Conservation (phyloP, 352 stramenopile genomes). For the Phytophthora capsici region DNA sequence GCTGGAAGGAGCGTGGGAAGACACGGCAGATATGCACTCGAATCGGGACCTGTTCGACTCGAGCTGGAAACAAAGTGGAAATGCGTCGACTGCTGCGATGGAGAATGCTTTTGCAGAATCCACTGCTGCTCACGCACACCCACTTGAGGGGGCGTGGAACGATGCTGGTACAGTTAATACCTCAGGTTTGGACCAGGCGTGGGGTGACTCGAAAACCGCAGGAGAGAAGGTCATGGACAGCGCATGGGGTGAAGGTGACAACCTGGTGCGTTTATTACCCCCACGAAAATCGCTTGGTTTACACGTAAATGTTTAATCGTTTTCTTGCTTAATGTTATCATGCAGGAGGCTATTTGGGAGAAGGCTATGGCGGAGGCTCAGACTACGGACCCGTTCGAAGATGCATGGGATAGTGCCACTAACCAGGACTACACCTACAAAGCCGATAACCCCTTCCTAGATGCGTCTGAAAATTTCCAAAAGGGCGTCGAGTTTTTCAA, state of each 20-base stretch:
- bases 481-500: slow-evolving; percentile 87
- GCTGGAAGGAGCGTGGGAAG: slow-evolving; percentile 71
- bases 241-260: slow-evolving; percentile 65
- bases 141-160: slow-evolving; percentile 51
- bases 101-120: slow-evolving; percentile 61
- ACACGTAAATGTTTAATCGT: background rate
- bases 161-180: slow-evolving; percentile 34
- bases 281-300: background rate
- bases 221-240: slow-evolving; percentile 65
- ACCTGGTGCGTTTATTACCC: slow-evolving; percentile 45
- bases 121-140: slow-evolving; percentile 27
- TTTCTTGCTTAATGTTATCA: slow-evolving; percentile 3
- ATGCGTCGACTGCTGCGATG: slow-evolving; percentile 39
- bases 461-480: slow-evolving; percentile 75
- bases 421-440: slow-evolving; percentile 79
- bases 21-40: slow-evolving; percentile 51
- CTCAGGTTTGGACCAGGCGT: slow-evolving; percentile 52
- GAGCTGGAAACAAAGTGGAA: slow-evolving; percentile 52
- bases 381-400: slow-evolving; percentile 79
- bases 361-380: slow-evolving; percentile 78
- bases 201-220: slow-evolving; percentile 50
- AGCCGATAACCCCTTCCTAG: slow-evolving; percentile 74
- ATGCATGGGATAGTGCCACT: slow-evolving; percentile 66
- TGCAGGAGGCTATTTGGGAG: slow-evolving; percentile 75
- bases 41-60: slow-evolving; percentile 73